Percentiles rank a stretch among this genome's conserved stretches.
These are phyloP conservation scores for Fraxinus americana DNA, from an alignment of 257 asterid genomes.

Conservation along the genomic window DNA sequence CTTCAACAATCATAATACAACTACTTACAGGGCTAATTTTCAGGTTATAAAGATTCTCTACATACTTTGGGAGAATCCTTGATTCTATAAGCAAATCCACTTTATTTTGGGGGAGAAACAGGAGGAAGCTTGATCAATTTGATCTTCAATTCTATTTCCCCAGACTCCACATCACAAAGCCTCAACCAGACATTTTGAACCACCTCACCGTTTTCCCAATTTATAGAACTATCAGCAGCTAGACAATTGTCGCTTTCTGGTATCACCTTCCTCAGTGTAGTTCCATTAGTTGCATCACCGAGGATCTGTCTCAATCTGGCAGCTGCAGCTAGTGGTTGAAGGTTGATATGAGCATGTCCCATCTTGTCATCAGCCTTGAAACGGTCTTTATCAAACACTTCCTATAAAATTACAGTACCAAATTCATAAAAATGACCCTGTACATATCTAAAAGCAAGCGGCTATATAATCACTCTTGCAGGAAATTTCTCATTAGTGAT, in stretches of 20 bases:
- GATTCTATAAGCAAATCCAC: not conserved
- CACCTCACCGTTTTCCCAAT: conserved; percentile 40
- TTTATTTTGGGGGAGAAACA: conserved; percentile 24
- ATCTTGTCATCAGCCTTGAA: conserved; percentile 55
- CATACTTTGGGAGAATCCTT: not conserved
- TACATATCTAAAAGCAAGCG: no score
- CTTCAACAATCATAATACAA: not conserved
- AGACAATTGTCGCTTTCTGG: conserved; percentile 50
- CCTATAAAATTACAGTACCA: conserved; percentile 27
- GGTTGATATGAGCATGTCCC: conserved; percentile 47
- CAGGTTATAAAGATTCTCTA: not conserved
- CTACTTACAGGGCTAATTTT: not conserved
- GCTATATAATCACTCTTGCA: not conserved
- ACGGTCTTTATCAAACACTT: conserved; percentile 50
- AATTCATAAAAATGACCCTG: not conserved
- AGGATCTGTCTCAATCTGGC: conserved; percentile 47
- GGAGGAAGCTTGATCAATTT: conserved; percentile 32
- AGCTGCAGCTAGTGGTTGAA: conserved; percentile 47
- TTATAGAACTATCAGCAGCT: conserved; percentile 41
- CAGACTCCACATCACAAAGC: conserved; percentile 52
- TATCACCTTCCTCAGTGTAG: conserved; percentile 49
- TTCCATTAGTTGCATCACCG: conserved; percentile 35
- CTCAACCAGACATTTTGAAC: conserved; percentile 51
- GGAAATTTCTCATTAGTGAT: not conserved
- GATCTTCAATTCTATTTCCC: conserved; percentile 46